These are phyloP conservation scores for cucumber (Cucumis sativus) DNA, from an alignment of 306 rosid species.

Conservation along the genomic window DNA sequence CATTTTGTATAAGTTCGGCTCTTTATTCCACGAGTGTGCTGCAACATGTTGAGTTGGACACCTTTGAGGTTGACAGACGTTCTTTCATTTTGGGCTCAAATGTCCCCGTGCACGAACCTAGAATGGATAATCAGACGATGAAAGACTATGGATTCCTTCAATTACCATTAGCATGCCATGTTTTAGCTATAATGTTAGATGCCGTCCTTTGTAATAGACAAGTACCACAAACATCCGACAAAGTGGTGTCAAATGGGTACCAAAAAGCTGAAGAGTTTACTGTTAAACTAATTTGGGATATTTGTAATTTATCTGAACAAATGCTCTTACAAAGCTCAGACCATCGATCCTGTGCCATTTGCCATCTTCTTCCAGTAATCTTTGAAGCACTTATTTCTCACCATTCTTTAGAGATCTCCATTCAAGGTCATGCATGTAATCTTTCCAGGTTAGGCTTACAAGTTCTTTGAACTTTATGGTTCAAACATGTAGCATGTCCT, in stretches of 20 bases:
- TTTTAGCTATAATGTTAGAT: constrained; percentile 54
- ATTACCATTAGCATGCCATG: constrained; percentile 48
- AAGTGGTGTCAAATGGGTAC: constrained; percentile 23
- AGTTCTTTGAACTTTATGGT: constrained; percentile 9
- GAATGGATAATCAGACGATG: constrained; percentile 14
- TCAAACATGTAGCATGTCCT: constrained; percentile 1
- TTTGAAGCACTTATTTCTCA: constrained; percentile 46
- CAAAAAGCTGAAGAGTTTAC: constrained; percentile 28
- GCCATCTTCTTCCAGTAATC: constrained; percentile 60
- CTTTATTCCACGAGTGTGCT: constrained; percentile 41
- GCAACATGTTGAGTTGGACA: constrained; percentile 26
- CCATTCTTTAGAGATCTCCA: constrained; percentile 28
- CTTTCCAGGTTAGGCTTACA: constrained; percentile 49
- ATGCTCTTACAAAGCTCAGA: constrained; percentile 61
- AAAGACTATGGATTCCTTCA: constrained; percentile 23
- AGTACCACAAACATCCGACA: constrained; percentile 14
- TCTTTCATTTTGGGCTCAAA: constrained; percentile 10
- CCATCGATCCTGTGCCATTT: constrained; percentile 58
- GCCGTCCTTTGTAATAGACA: constrained; percentile 30
- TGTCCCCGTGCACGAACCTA: constrained; percentile 13
- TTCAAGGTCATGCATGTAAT: constrained; percentile 25
- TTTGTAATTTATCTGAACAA: constrained; percentile 49
- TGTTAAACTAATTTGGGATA: constrained; percentile 39
- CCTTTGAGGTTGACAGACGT: constrained; percentile 22
- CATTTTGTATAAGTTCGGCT: constrained; percentile 44